These are phyloP conservation scores for Triticum monococcum DNA, from an alignment of 176 grass and related monocot genomes.

Conservation along the genomic window DNA sequence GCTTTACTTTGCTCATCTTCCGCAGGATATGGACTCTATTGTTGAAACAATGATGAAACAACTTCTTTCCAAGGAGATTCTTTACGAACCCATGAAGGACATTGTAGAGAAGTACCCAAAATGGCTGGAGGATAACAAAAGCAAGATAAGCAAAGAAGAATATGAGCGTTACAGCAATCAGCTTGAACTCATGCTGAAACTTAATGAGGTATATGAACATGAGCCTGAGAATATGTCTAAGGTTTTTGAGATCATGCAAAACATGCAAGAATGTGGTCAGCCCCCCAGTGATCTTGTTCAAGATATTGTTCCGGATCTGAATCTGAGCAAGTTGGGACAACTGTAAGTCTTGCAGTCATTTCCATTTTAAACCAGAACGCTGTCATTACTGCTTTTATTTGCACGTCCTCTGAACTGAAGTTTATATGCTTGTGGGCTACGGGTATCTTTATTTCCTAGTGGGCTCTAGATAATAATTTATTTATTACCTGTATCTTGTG, in stretches of 20 bases:
- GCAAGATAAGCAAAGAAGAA: constrained; percentile 73
- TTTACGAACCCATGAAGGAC: constrained; percentile 96
- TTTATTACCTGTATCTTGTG: background rate
- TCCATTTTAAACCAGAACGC: background rate
- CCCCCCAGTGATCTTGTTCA: constrained; percentile 92
- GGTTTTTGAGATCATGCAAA: constrained; percentile 94
- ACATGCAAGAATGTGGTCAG: constrained; percentile 97
- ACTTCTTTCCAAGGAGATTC: constrained; percentile 94
- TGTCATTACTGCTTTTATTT: background rate
- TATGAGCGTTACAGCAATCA: constrained; percentile 62
- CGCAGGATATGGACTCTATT: constrained; percentile 89
- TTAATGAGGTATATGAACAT: constrained; percentile 88
- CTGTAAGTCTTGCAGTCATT: constrained; percentile 55
- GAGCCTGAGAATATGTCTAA: constrained; percentile 79
- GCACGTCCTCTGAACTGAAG: background rate
- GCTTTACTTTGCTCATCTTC: constrained; percentile 17
- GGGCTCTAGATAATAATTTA: background rate
- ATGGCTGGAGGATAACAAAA: constrained; percentile 86
- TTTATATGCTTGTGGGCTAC: background rate
- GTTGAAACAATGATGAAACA: constrained; percentile 99
- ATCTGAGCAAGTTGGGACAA: constrained; percentile 80
- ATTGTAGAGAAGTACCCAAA: constrained; percentile 93
- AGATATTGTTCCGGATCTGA: constrained; percentile 82
- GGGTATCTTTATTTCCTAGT: background rate
- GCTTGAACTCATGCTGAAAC: constrained; percentile 72